Evolutionary conservation across 768 basidiomycete species (phyloP).

Genomic region (Tylopilus sp.): DNA sequence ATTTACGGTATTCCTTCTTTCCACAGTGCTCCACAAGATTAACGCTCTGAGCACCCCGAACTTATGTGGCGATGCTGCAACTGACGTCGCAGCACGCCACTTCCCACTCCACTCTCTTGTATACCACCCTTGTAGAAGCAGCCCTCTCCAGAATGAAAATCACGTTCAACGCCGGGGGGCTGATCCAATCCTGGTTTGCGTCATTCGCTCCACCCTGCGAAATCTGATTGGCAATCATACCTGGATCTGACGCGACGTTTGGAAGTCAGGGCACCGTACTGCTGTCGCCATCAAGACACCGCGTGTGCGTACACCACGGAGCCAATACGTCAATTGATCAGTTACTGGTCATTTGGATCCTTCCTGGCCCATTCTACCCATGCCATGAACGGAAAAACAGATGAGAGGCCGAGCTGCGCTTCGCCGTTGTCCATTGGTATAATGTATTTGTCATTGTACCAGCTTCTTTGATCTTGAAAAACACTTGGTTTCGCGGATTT

Average conservation of each 20-base stretch:
- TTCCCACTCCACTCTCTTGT: neutral
- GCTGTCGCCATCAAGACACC: neutral
- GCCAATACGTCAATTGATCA: neutral
- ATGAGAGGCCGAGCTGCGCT: constrained; percentile 27
- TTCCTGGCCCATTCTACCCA: neutral
- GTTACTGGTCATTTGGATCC: neutral
- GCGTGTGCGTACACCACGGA: neutral
- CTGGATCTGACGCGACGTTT: neutral
- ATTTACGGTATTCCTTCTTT: constrained; percentile 1
- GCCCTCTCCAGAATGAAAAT: neutral
- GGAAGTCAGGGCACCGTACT: neutral
- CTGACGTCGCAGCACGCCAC: neutral
- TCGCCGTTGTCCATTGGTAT: constrained; percentile 28
- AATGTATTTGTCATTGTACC: constrained; percentile 28
- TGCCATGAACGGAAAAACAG: constrained; percentile 16
- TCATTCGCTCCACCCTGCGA: neutral
- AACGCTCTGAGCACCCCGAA: constrained; percentile 2
- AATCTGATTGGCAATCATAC: neutral
- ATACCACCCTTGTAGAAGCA: neutral
- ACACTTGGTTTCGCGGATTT: constrained; percentile 50
- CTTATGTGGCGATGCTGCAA: neutral
- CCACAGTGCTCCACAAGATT: constrained; percentile 20
- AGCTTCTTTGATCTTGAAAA: constrained; percentile 51
- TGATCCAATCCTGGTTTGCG: neutral
- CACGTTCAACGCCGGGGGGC: neutral